Evolutionary conservation across 202 grass and related monocot species (phyloP), one percentile per base, ranked within the genome.

Genomic region (Carex sylvatica): DNA sequence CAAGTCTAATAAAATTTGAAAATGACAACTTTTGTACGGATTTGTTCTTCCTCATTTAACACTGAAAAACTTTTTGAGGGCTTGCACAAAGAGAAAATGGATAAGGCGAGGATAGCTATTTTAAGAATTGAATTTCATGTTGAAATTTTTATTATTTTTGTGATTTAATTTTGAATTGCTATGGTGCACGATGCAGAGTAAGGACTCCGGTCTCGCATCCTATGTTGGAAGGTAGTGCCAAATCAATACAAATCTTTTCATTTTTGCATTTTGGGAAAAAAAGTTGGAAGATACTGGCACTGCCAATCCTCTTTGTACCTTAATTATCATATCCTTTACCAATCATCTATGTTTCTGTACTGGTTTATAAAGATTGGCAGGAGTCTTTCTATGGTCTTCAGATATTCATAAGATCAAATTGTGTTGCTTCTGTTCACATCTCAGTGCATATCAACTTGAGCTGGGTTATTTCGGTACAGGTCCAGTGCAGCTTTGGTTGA

Each of bases 51-150:
- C 92, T 52, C 33, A 88, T 84, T 81, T 98, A 88, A 85, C 86
- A 2, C 88, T 98, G 22, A 98, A 98, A 75, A 93, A 95, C 85
- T 6, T 6, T 98, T 95, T 68, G 96, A 98, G 81, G 89, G 90
- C 3, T 15, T 98, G 80, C 71, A 98, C 84, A 85, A 94, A 10
- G 92, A 92, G 7, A 94, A 92, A 69, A 97, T 93, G 95, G 92
- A 97, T 65, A 52, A 76, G 91, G 94, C 92, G 82, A 79, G 88
- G n/a, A 75, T 10, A 55, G 38, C 38, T 40, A 79, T 85, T 72
- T 68, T 26, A n/a, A 19, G 1, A 67, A 23, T 15, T 16, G 18
- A 4, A 60, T 68, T 71, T 73, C 22, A 61, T 8, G 49, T 76
- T 65, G 20, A 47, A 16, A 3, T 35, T 47, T 58, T 68, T 51